These are phyloP conservation scores for Trametes coccinea DNA, from an alignment of 768 basidiomycete genomes.

Conservation along the genomic window DNA sequence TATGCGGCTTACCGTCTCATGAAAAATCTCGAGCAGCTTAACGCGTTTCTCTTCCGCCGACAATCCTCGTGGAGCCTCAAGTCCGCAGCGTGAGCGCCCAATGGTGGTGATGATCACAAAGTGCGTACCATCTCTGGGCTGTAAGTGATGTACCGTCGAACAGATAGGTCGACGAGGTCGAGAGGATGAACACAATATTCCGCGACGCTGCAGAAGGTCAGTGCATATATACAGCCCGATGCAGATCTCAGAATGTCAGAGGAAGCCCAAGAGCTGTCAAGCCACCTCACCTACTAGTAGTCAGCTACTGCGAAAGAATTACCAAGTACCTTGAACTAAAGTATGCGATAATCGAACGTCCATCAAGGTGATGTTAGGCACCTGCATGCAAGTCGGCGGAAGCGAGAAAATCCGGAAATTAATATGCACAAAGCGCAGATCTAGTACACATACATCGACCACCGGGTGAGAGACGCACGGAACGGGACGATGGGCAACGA, in stretches of 20 bases:
- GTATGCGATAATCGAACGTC: too few species aligned
- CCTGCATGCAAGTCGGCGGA: background rate
- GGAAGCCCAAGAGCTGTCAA: background rate
- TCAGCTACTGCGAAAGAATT: too few species aligned
- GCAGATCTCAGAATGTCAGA: background rate
- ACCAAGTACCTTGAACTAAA: too few species aligned
- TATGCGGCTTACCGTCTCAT: constrained; percentile 68
- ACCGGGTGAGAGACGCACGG: constrained; percentile 1
- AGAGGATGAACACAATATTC: too few species aligned
- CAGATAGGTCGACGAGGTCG: too few species aligned
- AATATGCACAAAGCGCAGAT: constrained; percentile 5
- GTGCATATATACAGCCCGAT: too few species aligned
- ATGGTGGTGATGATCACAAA: too few species aligned
- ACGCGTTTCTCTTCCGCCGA: constrained; percentile 89
- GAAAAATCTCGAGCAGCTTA: constrained; percentile 89
- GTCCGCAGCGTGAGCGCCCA: background rate
- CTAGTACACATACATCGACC: constrained; percentile 24
- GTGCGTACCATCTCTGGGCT: background rate
- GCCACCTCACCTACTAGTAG: background rate
- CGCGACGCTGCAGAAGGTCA: too few species aligned
- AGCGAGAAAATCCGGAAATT: constrained; percentile 9
- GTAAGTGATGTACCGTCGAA: too few species aligned
- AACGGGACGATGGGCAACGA: constrained; percentile 10
- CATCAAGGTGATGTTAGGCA: too few species aligned
- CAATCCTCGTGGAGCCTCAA: constrained; percentile 76